Evolutionary conservation across 148 eudicot species (phyloP), one percentile per base, ranked within the genome.

Genomic region (Cornus florida): DNA sequence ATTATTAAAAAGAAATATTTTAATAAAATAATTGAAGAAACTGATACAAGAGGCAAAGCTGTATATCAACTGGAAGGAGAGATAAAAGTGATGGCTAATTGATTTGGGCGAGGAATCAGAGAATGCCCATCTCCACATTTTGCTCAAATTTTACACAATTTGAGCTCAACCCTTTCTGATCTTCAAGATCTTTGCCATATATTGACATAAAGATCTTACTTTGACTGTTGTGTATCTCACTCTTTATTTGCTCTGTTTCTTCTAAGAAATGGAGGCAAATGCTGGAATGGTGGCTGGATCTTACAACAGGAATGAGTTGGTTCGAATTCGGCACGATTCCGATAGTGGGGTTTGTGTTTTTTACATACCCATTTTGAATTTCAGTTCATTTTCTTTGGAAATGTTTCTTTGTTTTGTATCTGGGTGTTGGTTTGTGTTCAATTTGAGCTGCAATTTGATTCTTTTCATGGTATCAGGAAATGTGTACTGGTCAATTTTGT

Each of bases 211-310:
- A 53, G 13, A 28, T 28, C 0, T 35, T 5, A 80, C 20, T 38
- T 73, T 6, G 3, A 57, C 62, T 69, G 73, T 38, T 43, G 35
- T 3, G 19, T 65, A 10, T 19, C 66, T 22, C 10, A 5, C 66
- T 17, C 33, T 20, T 53, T 6, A 9, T 43, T 62, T 32, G 46
- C n/a, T 23, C 20, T 39, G 20, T 72, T 77, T 79, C 38, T 46
- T 73, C 33, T 32, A 5, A 73, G 70, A 78, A 75, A 94, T 94
- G 98, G 96, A 92, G 77, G 90, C 97, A 3, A 92, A 85, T 75
- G 90, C 87, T 77, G 98, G 98, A 39, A 86, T 94, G 94, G 94
- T 94, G 19, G 98, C 98, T 84, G 98, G 98, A 89, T 94, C 97
- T 9, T 88, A 94, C 81, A 87, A 88, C 69, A 86, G 97, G 71